Evolutionary conservation across 1,284 basidiomycete genomes (phyloP).

Genomic region (Ceratobasidium sp.): DNA sequence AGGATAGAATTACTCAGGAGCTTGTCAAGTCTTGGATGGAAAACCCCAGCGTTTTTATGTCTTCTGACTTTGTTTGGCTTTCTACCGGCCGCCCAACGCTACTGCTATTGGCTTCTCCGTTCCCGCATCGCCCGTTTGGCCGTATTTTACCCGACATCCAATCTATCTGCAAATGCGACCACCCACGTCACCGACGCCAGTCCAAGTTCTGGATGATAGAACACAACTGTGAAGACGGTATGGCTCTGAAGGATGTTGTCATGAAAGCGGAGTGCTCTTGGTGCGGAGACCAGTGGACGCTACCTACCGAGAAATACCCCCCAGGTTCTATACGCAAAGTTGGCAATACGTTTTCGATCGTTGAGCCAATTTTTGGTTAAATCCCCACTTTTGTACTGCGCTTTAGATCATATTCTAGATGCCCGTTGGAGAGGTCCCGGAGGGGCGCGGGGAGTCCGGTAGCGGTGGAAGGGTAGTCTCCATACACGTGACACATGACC

Average conservation of each 20-base stretch:
- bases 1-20: background rate
- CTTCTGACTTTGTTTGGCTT: slow-evolving; percentile 10
- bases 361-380: background rate
- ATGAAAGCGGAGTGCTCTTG: background rate
- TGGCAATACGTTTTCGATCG: background rate
- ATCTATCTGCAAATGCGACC: background rate
- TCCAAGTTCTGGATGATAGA: background rate
- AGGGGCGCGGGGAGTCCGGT: too few species aligned
- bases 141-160: slow-evolving; percentile 11
- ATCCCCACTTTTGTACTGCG: too few species aligned
- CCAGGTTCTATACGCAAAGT: background rate
- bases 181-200: background rate
- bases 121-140: slow-evolving; percentile 3
- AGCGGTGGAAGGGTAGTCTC: too few species aligned
- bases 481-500: too few species aligned
- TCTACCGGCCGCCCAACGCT: background rate
- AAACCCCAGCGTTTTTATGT: background rate
- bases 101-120: background rate
- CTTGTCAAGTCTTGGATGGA: slow-evolving; percentile 1
- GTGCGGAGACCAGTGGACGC: background rate
- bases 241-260: background rate
- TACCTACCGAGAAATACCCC: background rate
- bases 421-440: too few species aligned
- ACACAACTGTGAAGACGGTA: slow-evolving; percentile 5
- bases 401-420: too few species aligned